Evolutionary conservation across 805 yeast species (phyloP), one percentile per base, ranked within the genome.

Genomic region (Brettanomyces custersianus): DNA sequence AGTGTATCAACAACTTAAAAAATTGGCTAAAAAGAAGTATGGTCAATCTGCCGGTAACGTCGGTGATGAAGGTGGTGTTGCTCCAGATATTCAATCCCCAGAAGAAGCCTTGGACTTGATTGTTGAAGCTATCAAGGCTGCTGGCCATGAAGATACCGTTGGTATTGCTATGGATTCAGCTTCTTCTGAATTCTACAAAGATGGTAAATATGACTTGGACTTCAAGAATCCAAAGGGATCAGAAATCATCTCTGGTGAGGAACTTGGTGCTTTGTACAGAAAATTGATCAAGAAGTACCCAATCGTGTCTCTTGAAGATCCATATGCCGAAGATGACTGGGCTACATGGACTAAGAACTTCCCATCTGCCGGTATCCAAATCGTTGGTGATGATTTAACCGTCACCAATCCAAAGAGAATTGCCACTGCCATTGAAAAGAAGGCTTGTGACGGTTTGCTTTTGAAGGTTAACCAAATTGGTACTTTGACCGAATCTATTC

Each of bases 1-100:
- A 76, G 96, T 88, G 54, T 90, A 90, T 92, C 97, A 90, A 80
- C 73, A 75, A 71, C 79, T 90, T 68, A 92, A 92, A 77, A 68
- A 88, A 49, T 71, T 83, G 58, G 81, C 97, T 66, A 84, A 85
- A 79, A 80, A 85, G 80, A 74, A 71, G 66, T 92, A 90, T 81
- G 98, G 98, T 63, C 81, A 85, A 62, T 80, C 94, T 46, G 98
- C 98, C 59, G 97, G 96, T 72, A 90, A 90, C 74, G 98, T 90
- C 63, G 98, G 98, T 79, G 98, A 90, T 70, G 98, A 90, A 77
- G 98, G 98, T 82, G 98, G 98, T 80, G 96, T 90, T 74, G 98
- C 98, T 58, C 98, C 98, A 68, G 85, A 87, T 68, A 80, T 92
- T 52, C 75, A 81, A 51, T 77, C 96, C 55, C 90, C 98, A 62